Evolutionary conservation across 208 protist species (phyloP).

Genomic region (Acanthamoeba lenticulata): DNA sequence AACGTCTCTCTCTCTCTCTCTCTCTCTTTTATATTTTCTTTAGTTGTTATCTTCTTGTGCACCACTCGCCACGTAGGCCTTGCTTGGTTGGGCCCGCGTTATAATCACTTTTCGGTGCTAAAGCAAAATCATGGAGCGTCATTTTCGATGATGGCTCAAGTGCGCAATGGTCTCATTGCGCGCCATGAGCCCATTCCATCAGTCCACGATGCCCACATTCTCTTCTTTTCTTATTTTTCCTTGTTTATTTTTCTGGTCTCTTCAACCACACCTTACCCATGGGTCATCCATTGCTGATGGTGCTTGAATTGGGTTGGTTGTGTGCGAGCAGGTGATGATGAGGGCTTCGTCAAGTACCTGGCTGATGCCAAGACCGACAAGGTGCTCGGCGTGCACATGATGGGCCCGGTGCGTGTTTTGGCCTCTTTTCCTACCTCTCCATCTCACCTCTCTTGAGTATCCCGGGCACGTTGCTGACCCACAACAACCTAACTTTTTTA

Average conservation of each 20-base stretch:
- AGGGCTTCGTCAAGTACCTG: conserved; percentile 98
- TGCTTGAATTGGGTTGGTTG: neutral
- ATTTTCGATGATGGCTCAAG: neutral
- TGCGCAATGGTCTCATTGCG: neutral
- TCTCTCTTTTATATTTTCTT: neutral
- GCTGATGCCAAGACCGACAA: conserved; percentile 96
- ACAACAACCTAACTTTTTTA: neutral
- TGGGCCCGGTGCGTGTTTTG: conserved; percentile 90
- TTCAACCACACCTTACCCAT: no score
- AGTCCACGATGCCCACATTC: neutral
- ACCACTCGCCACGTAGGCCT: no score
- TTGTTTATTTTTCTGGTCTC: neutral
- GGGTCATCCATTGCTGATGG: no score
- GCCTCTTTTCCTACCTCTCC: neutral
- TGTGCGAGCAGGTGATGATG: conserved; percentile 86
- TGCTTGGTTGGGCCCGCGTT: neutral
- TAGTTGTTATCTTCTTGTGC: neutral
- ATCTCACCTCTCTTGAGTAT: neutral
- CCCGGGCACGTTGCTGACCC: no score
- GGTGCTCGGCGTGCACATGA: conserved; percentile 98
- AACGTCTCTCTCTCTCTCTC: neutral
- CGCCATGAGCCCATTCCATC: neutral
- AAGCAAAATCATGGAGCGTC: neutral
- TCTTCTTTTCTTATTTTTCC: no score
- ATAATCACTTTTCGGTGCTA: neutral